Conservation (phyloP, 176 grass and related monocot genomes). For the Secale cereale region DNA sequence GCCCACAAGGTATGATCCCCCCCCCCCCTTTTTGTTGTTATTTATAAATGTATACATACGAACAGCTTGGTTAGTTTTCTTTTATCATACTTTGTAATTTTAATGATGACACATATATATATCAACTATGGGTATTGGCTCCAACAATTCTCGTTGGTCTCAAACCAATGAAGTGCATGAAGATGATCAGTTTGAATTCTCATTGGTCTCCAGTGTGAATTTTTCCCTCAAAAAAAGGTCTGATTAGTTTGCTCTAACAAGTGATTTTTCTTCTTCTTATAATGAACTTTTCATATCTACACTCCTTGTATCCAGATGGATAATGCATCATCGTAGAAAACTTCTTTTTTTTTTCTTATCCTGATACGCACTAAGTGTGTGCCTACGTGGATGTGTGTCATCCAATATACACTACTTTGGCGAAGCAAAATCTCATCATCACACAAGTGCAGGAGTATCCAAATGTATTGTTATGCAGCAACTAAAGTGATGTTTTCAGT, state of each 20-base stretch:
- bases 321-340: not conserved
- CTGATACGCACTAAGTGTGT: not conserved
- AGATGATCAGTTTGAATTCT: too few relatives aligned
- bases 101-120: too few relatives aligned
- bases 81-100: too few relatives aligned
- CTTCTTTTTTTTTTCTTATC: not conserved
- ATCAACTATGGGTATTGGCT: too few relatives aligned
- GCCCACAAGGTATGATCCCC: too few relatives aligned
- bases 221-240: not conserved
- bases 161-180: too few relatives aligned
- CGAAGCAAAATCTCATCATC: not conserved
- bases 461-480: not conserved
- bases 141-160: too few relatives aligned
- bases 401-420: not conserved
- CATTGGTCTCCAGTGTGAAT: too few relatives aligned
- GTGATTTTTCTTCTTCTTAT: not conserved
- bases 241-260: not conserved
- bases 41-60: too few relatives aligned
- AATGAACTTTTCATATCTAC: not conserved
- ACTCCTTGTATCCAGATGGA: not conserved
- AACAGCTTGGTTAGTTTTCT: too few relatives aligned
- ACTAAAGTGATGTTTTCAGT: not conserved
- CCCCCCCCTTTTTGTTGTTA: too few relatives aligned
- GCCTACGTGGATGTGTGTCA: not conserved
- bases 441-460: not conserved